phyloP scores from a whole-genome alignment of 2,329 filamentous ascomycete species.

The Botrytis sinoallii region DNA sequence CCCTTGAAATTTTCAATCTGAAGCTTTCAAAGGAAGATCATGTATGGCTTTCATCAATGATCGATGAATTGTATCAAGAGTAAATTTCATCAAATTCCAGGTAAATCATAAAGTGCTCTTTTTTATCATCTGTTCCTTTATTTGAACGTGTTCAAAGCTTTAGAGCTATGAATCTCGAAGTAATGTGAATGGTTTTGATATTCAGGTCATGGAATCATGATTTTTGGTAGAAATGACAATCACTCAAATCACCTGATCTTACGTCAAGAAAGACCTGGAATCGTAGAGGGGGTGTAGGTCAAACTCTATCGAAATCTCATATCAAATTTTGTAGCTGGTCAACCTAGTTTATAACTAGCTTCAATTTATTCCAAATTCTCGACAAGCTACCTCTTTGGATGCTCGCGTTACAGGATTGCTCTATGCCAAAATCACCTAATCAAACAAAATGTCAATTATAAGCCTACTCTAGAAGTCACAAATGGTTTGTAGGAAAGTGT shows the following conservation, averaged over 20 bases:
- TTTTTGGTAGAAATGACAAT: too few species aligned
- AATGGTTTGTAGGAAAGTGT: neutral
- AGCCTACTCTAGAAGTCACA: too few species aligned
- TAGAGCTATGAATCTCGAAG: neutral
- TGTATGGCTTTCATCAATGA: neutral
- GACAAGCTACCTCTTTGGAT: neutral
- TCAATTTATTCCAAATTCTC: neutral
- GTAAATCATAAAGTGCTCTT: too few species aligned
- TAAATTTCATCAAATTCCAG: neutral
- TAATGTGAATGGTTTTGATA: too few species aligned
- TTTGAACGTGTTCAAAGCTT: neutral
- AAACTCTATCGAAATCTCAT: neutral
- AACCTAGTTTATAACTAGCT: neutral
- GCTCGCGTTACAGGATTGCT: neutral
- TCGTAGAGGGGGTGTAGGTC: neutral
- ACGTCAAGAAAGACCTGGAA: neutral
- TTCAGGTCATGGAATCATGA: too few species aligned
- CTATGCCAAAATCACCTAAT: neutral
- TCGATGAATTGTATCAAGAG: too few species aligned
- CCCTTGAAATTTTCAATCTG: neutral
- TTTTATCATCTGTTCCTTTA: neutral
- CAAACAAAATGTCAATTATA: neutral
- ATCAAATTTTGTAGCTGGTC: neutral
- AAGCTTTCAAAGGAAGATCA: neutral
- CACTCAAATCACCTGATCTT: neutral